Percentiles rank a stretch among this genome's conserved stretches.
Conservation (phyloP, 345 rosid genomes). For the Syzygium grande region DNA sequence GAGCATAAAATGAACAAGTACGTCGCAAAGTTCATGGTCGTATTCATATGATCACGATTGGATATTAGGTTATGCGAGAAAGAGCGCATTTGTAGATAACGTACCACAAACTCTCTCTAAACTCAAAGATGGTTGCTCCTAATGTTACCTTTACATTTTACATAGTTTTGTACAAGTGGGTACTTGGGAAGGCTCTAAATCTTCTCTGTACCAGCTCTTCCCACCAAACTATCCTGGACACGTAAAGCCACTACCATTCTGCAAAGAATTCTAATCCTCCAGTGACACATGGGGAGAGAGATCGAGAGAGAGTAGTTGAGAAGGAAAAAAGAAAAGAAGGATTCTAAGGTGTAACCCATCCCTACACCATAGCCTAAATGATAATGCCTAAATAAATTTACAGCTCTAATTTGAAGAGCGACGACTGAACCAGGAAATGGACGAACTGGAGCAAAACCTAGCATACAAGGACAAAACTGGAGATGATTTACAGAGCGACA, state of each 20-base stretch:
- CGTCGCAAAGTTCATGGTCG: not conserved
- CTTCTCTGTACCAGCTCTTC: conserved; percentile 1
- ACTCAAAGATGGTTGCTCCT: not conserved
- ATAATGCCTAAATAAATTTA: conserved; percentile 17
- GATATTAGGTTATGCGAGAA: not conserved
- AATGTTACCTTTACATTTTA: not conserved
- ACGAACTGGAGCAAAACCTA: not conserved
- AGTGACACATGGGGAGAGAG: not conserved
- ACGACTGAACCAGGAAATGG: conserved; percentile 18
- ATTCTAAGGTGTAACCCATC: conserved; percentile 1
- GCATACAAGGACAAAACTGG: not conserved
- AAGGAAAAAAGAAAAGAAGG: not conserved
- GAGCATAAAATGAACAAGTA: not conserved
- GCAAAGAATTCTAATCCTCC: conserved; percentile 6
- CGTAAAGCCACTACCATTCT: conserved; percentile 3
- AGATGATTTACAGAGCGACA: conserved; percentile 16
- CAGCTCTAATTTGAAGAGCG: conserved; percentile 15
- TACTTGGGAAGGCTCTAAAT: conserved; percentile 1
- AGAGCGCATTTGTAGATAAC: not conserved
- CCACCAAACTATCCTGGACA: conserved; percentile 2
- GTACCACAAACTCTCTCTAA: not conserved
- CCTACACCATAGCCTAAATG: conserved; percentile 11
- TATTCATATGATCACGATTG: not conserved
- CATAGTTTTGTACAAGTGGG: conserved; percentile 14
- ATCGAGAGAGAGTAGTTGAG: not conserved